These are phyloP conservation scores for Clonostachys chloroleuca DNA, from an alignment of 2,329 filamentous ascomycete species.

Conservation along the genomic window DNA sequence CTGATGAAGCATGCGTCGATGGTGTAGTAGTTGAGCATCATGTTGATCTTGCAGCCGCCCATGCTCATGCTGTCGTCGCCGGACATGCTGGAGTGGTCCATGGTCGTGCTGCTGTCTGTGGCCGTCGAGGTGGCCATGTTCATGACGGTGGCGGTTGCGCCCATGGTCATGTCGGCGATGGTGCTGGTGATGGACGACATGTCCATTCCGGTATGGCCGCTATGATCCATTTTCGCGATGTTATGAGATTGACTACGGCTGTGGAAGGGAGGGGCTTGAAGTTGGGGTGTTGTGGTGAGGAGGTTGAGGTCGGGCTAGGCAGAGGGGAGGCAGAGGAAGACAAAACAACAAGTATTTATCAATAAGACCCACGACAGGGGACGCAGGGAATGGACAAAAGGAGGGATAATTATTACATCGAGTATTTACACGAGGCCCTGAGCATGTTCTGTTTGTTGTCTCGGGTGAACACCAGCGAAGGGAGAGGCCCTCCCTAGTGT, in stretches of 20 bases:
- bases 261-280: neutral
- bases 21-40: conserved; percentile 79
- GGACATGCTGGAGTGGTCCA: conserved; percentile 29
- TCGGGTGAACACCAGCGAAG: too few species aligned
- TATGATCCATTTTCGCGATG: neutral
- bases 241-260: neutral
- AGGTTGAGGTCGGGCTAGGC: too few species aligned
- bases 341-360: too few species aligned
- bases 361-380: too few species aligned
- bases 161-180: too few species aligned
- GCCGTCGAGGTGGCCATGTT: neutral
- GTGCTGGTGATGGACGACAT: conserved; percentile 11
- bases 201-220: conserved; percentile 10
- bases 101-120: conserved; percentile 4
- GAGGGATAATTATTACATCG: too few species aligned
- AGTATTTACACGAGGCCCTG: too few species aligned
- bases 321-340: too few species aligned
- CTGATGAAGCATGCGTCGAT: conserved; percentile 71
- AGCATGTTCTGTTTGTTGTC: too few species aligned
- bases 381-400: too few species aligned
- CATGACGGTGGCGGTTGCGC: too few species aligned
- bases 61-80: conserved; percentile 6
- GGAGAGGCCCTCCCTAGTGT: too few species aligned
- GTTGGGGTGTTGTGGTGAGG: neutral
- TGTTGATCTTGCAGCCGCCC: conserved; percentile 40